Evolutionary conservation across 305 asterid genomes (phyloP).

Genomic region (Fraxinus paxiana): DNA sequence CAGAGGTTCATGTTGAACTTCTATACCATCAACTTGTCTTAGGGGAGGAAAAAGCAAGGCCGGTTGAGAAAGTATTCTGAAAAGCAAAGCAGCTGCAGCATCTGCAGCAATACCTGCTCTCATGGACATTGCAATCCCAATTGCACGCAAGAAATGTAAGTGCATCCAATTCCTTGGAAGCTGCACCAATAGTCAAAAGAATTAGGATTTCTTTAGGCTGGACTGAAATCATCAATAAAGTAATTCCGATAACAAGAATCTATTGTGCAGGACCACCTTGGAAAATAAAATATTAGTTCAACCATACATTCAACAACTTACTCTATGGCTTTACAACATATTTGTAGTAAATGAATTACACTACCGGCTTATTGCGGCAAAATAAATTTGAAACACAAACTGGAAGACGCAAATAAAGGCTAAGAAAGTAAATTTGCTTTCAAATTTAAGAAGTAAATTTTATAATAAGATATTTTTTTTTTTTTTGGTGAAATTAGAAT

Average conservation of each 20-base stretch:
- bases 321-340: neutral
- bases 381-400: neutral
- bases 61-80: conserved; percentile 93
- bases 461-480: neutral
- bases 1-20: conserved; percentile 62
- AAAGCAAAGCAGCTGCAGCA: conserved; percentile 98
- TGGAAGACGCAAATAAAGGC: neutral
- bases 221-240: conserved; percentile 7
- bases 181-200: conserved; percentile 42
- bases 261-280: neutral
- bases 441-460: neutral
- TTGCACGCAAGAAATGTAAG: conserved; percentile 96
- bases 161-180: conserved; percentile 99
- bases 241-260: conserved; percentile 1
- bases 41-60: conserved; percentile 95
- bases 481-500: neutral
- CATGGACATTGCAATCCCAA: conserved; percentile 98
- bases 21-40: conserved; percentile 87
- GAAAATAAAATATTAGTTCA: neutral
- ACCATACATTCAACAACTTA: neutral
- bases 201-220: conserved; percentile 24
- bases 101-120: conserved; percentile 97
- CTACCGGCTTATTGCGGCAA: neutral
- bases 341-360: neutral
- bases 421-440: neutral